Conservation (phyloP, 2,329 filamentous ascomycete genomes). For the Hysterium pulicare region DNA sequence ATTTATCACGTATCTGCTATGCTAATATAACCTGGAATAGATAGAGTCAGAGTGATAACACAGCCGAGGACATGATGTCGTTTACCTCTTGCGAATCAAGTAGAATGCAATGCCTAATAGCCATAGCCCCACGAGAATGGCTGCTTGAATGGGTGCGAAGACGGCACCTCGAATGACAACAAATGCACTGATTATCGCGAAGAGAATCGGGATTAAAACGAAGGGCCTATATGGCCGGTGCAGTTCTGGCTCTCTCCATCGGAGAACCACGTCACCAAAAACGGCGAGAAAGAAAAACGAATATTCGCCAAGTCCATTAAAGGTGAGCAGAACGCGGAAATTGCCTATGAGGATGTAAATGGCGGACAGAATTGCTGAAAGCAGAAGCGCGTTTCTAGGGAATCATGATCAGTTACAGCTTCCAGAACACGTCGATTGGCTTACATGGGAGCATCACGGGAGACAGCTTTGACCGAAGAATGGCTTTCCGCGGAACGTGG, state of each 20-base stretch:
- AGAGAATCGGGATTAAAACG: slow-evolving; percentile 52
- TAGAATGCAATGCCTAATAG: slow-evolving; percentile 17
- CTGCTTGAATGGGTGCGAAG: slow-evolving; percentile 32
- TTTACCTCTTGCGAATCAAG: neutral
- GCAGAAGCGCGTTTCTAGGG: slow-evolving; percentile 29
- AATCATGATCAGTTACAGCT: neutral
- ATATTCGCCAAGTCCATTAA: slow-evolving; percentile 44
- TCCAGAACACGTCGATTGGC: slow-evolving; percentile 2
- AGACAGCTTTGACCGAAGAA: slow-evolving; percentile 23
- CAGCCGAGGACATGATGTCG: no score
- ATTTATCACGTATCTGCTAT: no score
- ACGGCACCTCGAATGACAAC: slow-evolving; percentile 34
- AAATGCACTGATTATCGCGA: slow-evolving; percentile 53
- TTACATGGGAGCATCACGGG: slow-evolving; percentile 33
- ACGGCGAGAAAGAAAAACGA: slow-evolving; percentile 65
- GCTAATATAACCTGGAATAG: no score
- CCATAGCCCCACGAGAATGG: slow-evolving; percentile 29
- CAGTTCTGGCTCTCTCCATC: slow-evolving; percentile 55
- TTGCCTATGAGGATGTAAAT: slow-evolving; percentile 61
- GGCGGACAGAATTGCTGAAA: slow-evolving; percentile 40
- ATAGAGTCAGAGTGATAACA: no score
- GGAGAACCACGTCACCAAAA: slow-evolving; percentile 56
- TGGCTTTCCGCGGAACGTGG: neutral
- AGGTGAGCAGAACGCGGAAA: slow-evolving; percentile 60
- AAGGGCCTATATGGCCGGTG: slow-evolving; percentile 56